Percentiles rank a stretch among this genome's conserved stretches.
Conservation (phyloP, 345 rosid genomes). For the Salix arbutifolia region DNA sequence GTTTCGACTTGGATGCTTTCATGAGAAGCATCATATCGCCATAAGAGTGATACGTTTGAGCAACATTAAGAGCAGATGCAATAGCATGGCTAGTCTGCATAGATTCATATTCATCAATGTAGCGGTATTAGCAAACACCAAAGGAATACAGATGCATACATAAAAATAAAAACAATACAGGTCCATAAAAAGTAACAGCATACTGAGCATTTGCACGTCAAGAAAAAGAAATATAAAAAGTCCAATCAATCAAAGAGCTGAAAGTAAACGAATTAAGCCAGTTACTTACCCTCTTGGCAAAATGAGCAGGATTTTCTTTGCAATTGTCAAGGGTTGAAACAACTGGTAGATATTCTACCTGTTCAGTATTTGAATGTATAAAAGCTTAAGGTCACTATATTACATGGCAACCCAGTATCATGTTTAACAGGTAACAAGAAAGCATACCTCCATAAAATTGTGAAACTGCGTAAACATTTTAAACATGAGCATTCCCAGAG, state of each 20-base stretch:
- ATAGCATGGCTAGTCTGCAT: slow-evolving; percentile 73
- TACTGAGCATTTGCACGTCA: background rate
- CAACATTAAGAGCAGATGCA: slow-evolving; percentile 74
- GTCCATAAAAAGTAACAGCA: background rate
- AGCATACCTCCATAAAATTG: slow-evolving; percentile 89
- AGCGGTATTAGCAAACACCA: background rate
- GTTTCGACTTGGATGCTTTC: slow-evolving; percentile 56
- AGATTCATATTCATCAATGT: slow-evolving; percentile 20
- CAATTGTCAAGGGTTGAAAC: slow-evolving; percentile 57
- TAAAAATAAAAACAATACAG: background rate
- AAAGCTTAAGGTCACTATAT: background rate
- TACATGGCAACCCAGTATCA: background rate
- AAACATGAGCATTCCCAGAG: slow-evolving; percentile 79
- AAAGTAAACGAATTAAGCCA: slow-evolving; percentile 6
- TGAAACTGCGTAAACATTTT: slow-evolving; percentile 98
- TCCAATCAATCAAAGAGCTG: background rate
- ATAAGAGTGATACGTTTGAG: slow-evolving; percentile 80
- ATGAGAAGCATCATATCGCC: slow-evolving; percentile 79
- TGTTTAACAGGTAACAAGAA: background rate
- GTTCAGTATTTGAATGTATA: slow-evolving; percentile 20
- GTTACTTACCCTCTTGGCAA: slow-evolving; percentile 71
- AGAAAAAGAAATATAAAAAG: background rate
- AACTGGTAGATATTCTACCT: slow-evolving; percentile 91
- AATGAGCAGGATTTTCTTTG: slow-evolving; percentile 60
- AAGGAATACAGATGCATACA: slow-evolving; percentile 5